Evolutionary conservation across 768 basidiomycete species (phyloP).

Genomic region (Termitomyces sp.): DNA sequence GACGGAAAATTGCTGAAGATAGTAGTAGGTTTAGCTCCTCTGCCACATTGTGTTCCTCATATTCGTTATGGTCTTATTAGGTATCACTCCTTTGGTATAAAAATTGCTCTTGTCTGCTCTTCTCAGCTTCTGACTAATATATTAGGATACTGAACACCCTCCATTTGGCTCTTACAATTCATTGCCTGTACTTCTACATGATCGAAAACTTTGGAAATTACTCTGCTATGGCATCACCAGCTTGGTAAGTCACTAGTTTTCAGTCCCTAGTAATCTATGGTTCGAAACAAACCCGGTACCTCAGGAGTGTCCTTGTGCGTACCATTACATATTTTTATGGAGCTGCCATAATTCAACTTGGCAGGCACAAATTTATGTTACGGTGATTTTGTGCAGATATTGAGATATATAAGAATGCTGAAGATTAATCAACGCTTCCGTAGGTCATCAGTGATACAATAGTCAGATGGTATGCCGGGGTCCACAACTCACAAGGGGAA

Average conservation of each 20-base stretch:
- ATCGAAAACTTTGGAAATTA: too few relatives aligned
- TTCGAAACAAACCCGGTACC: not conserved
- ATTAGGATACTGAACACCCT: too few relatives aligned
- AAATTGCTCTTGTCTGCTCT: not conserved
- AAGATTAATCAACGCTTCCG: not conserved
- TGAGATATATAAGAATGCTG: not conserved
- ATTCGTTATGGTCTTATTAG: not conserved
- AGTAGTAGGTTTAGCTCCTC: too few relatives aligned
- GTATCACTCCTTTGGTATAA: slow-evolving; percentile 1
- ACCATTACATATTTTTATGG: not conserved
- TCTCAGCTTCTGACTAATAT: not conserved
- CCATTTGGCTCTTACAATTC: too few relatives aligned
- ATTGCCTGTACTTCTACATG: too few relatives aligned
- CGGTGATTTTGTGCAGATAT: not conserved
- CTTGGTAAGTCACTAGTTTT: not conserved
- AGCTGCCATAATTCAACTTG: not conserved
- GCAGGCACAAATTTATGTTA: not conserved
- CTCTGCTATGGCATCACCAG: too few relatives aligned
- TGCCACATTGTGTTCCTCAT: too few relatives aligned
- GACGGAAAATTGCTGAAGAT: too few relatives aligned
- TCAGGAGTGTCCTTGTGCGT: not conserved
- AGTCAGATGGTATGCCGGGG: not conserved
- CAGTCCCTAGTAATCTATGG: not conserved
- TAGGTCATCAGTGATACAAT: not conserved
- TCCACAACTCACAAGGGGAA: not conserved